Conservation (phyloP, 768 basidiomycete species). For the Austroboletus festivus region DNA sequence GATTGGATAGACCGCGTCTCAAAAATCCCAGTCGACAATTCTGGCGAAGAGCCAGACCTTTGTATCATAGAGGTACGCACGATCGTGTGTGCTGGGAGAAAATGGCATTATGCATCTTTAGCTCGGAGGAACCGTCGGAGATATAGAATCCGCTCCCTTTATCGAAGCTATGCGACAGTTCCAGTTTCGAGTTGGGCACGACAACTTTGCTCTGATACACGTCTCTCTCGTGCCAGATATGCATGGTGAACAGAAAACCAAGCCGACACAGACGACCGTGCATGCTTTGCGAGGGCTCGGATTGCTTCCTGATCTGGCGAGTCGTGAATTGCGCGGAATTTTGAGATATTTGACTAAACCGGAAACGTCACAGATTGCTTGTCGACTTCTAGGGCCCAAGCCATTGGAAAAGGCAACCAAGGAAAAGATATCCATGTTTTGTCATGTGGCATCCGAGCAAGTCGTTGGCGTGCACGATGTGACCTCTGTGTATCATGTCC, state of each 20-base stretch:
- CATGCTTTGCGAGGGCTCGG: slow-evolving; percentile 91
- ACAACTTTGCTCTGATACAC: slow-evolving; percentile 95
- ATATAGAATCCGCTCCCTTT: slow-evolving; percentile 98
- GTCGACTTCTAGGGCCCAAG: slow-evolving; percentile 76
- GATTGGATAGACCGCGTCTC: slow-evolving; percentile 98
- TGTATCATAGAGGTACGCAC: slow-evolving; percentile 91
- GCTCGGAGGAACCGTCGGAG: slow-evolving; percentile 98
- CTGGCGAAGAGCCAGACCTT: slow-evolving; percentile 89
- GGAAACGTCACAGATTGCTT: slow-evolving; percentile 69
- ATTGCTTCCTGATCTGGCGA: slow-evolving; percentile 85
- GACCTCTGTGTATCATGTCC: slow-evolving; percentile 95
- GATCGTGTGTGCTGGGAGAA: slow-evolving; percentile 1
- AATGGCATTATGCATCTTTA: slow-evolving; percentile 29
- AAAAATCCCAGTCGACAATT: slow-evolving; percentile 91
- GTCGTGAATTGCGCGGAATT: slow-evolving; percentile 23
- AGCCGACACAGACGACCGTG: slow-evolving; percentile 96
- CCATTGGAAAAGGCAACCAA: slow-evolving; percentile 84
- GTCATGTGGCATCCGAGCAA: slow-evolving; percentile 85
- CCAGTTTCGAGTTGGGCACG: slow-evolving; percentile 95
- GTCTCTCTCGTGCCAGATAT: slow-evolving; percentile 98
- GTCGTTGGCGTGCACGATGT: slow-evolving; percentile 97
- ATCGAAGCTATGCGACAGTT: slow-evolving; percentile 99
- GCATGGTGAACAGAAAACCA: slow-evolving; percentile 98
- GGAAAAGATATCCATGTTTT: slow-evolving; percentile 98
- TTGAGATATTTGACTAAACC: not conserved